phyloP scores from a whole-genome alignment of 768 basidiomycete genomes.

The Mycena haematopus region DNA sequence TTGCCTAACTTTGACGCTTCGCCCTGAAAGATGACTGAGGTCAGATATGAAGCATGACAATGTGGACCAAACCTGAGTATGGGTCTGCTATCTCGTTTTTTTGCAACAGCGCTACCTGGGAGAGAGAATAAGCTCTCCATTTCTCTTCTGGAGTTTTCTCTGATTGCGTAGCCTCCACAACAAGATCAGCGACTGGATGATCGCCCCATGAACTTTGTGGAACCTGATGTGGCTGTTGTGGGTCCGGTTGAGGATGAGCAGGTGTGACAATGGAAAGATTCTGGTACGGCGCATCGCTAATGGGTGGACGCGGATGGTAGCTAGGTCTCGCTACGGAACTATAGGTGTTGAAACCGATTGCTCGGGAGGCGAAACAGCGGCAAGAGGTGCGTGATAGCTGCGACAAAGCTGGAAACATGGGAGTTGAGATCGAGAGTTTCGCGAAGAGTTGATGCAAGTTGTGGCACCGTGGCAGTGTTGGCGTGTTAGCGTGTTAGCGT shows the following conservation, averaged over 20 bases:
- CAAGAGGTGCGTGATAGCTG: constrained; percentile 6
- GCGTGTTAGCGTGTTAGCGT: background rate
- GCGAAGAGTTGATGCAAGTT: too few species aligned
- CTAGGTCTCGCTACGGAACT: background rate
- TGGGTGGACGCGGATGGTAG: background rate
- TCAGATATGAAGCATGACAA: constrained; percentile 13
- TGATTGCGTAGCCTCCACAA: background rate
- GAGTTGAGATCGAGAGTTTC: background rate
- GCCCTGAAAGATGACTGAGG: constrained; percentile 50
- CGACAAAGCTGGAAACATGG: constrained; percentile 13
- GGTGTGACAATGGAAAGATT: background rate
- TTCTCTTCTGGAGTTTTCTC: constrained; percentile 41
- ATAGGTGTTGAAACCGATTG: background rate
- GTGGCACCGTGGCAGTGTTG: constrained; percentile 5
- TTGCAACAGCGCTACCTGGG: constrained; percentile 31
- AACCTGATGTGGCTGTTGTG: background rate
- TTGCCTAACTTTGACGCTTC: constrained; percentile 56
- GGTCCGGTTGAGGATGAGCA: background rate
- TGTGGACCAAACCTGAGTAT: constrained; percentile 56
- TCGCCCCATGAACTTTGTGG: constrained; percentile 1
- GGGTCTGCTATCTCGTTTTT: constrained; percentile 49
- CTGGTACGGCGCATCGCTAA: background rate
- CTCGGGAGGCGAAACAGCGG: constrained; percentile 12
- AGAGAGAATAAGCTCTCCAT: constrained; percentile 47
- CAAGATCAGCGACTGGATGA: background rate